Percentiles rank a stretch among this genome's conserved stretches.
Conservation (phyloP, 352 stramenopile genomes). For the Blastocystis sp. region DNA sequence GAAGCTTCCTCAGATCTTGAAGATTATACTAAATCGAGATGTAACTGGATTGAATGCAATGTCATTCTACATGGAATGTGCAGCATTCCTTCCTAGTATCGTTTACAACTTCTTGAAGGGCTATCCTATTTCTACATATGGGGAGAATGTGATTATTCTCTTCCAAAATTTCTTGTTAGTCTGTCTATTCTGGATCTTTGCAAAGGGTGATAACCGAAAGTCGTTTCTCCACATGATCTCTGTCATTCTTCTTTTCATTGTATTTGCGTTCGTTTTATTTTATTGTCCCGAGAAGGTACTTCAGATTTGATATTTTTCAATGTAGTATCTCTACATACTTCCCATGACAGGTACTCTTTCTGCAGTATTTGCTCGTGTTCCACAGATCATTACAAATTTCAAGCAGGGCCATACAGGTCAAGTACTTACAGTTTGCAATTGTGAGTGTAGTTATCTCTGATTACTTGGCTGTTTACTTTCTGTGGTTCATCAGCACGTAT, state of each 20-base stretch:
- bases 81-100: constrained; percentile 79
- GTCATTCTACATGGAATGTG: constrained; percentile 83
- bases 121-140: constrained; percentile 82
- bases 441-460: constrained; percentile 74
- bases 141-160: constrained; percentile 81
- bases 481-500: constrained; percentile 78
- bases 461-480: constrained; percentile 81
- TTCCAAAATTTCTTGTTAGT: constrained; percentile 81
- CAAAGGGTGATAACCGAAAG: constrained; percentile 9
- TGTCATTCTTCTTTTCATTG: constrained; percentile 74
- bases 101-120: constrained; percentile 80
- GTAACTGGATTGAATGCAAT: constrained; percentile 80
- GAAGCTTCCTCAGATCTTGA: constrained; percentile 83
- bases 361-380: constrained; percentile 51
- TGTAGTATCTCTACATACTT: constrained; percentile 52
- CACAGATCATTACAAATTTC: constrained; percentile 75
- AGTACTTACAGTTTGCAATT: neutral
- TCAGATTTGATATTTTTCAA: neutral
- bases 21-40: constrained; percentile 79
- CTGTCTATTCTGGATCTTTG: constrained; percentile 75
- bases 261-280: constrained; percentile 74
- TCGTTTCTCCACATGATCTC: constrained; percentile 30
- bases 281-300: constrained; percentile 64
- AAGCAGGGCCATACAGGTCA: constrained; percentile 84
- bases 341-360: constrained; percentile 52